Conservation (phyloP, 805 yeast species). For the Ogataea nonfermentans region DNA sequence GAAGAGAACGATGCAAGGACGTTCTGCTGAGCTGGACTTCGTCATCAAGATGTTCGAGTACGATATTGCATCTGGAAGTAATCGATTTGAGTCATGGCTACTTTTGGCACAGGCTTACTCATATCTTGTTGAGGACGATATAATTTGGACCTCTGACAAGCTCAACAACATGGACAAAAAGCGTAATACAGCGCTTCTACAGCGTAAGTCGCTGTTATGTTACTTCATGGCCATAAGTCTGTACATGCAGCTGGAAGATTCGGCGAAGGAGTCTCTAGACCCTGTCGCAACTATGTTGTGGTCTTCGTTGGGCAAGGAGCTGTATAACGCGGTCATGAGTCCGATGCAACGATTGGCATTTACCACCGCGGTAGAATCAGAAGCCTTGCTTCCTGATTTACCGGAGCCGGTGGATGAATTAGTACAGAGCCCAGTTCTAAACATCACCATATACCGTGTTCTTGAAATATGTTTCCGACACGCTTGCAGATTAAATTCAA, state of each 20-base stretch:
- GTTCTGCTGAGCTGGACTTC: constrained; percentile 76
- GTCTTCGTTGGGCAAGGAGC: constrained; percentile 53
- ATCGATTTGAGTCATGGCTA: constrained; percentile 83
- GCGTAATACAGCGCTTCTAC: constrained; percentile 56
- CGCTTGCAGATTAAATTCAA: constrained; percentile 43
- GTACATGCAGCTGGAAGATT: constrained; percentile 24
- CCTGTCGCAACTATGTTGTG: constrained; percentile 46
- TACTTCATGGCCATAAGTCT: constrained; percentile 69
- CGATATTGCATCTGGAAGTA: constrained; percentile 66
- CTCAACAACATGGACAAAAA: constrained; percentile 62
- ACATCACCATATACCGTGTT: constrained; percentile 25
- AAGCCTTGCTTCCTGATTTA: background rate
- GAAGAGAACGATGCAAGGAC: constrained; percentile 74
- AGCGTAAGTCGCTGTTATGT: constrained; percentile 68
- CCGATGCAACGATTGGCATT: constrained; percentile 69
- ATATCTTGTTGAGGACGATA: constrained; percentile 78
- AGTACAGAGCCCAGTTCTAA: constrained; percentile 2
- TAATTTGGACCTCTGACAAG: constrained; percentile 90
- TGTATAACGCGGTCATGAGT: constrained; percentile 54
- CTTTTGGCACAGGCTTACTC: constrained; percentile 78
- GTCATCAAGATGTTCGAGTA: constrained; percentile 62
- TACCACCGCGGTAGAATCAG: constrained; percentile 1
- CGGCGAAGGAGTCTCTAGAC: constrained; percentile 25
- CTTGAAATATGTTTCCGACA: constrained; percentile 44
- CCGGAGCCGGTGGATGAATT: background rate